phyloP scores from a whole-genome alignment of 106 monocot species.

The Allium cepa region DNA sequence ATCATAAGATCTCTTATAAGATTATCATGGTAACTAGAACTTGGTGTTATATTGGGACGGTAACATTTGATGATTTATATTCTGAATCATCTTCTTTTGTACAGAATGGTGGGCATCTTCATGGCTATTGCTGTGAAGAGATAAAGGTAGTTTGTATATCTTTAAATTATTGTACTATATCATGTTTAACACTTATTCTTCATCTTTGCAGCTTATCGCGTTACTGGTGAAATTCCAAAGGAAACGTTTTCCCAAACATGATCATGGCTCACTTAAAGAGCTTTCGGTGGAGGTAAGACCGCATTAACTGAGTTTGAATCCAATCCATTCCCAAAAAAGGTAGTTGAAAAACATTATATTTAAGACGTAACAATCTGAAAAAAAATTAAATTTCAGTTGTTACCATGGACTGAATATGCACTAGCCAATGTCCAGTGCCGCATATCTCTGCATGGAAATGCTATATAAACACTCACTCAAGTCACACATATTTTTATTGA shows the following conservation, averaged over 20 bases:
- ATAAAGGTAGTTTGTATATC: slow-evolving; percentile 1
- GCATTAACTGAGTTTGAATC: background rate
- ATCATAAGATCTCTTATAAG: slow-evolving; percentile 13
- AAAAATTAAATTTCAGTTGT: no score
- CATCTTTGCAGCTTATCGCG: slow-evolving; percentile 12
- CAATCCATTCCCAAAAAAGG: no score
- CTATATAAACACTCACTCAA: no score
- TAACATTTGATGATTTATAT: background rate
- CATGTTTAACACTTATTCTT: background rate
- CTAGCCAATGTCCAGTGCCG: no score
- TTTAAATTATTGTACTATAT: background rate
- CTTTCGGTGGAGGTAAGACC: slow-evolving; percentile 5
- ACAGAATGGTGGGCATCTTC: slow-evolving; percentile 26
- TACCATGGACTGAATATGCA: no score
- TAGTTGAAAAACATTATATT: no score
- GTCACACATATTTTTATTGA: no score
- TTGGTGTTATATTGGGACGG: background rate
- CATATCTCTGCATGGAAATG: no score
- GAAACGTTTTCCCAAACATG: slow-evolving; percentile 14
- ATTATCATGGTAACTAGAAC: slow-evolving; percentile 15
- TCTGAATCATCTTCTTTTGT: slow-evolving; percentile 1
- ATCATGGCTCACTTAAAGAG: slow-evolving; percentile 2
- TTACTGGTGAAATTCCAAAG: slow-evolving; percentile 21
- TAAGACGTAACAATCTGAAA: no score
- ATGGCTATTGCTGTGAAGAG: slow-evolving; percentile 18